Evolutionary conservation across 2,329 filamentous ascomycete species (phyloP).

Genomic region (Aspergillus unguis): DNA sequence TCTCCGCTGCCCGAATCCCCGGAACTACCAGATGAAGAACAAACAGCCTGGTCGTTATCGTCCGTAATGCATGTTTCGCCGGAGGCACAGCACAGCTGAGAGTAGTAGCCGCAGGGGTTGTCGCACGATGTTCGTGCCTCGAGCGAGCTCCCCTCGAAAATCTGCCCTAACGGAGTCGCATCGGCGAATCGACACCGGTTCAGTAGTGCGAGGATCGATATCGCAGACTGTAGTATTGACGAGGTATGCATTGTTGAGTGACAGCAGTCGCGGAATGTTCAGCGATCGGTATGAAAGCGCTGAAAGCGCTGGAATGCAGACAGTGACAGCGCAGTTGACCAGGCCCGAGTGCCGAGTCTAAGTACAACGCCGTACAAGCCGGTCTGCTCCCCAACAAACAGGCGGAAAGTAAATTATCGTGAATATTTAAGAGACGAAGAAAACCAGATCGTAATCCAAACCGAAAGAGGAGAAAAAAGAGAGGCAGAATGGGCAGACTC

Average conservation of each 20-base stretch:
- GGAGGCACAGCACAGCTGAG: conserved; percentile 49
- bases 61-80: conserved; percentile 51
- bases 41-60: conserved; percentile 48
- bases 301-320: neutral
- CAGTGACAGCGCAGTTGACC: conserved; percentile 7
- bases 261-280: conserved; percentile 5
- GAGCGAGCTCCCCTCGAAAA: conserved; percentile 4
- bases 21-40: conserved; percentile 22
- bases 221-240: conserved; percentile 21
- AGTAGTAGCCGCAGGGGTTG: conserved; percentile 52
- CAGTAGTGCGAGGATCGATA: conserved; percentile 30
- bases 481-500: conserved; percentile 13
- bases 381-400: conserved; percentile 5
- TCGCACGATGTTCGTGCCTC: conserved; percentile 38
- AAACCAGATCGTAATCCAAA: conserved; percentile 11
- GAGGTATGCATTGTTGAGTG: conserved; percentile 30
- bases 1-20: conserved; percentile 20
- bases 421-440: neutral
- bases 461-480: conserved; percentile 14
- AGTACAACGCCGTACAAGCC: conserved; percentile 1
- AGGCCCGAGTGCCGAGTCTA: conserved; percentile 1
- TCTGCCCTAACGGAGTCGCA: conserved; percentile 28
- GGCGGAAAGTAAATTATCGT: conserved; percentile 17
- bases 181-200: conserved; percentile 20
- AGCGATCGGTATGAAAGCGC: conserved; percentile 4